Evolutionary conservation across 495 filamentous ascomycete species (phyloP), one percentile per base, ranked within the genome.

Genomic region (Lepidopterella palustris): DNA sequence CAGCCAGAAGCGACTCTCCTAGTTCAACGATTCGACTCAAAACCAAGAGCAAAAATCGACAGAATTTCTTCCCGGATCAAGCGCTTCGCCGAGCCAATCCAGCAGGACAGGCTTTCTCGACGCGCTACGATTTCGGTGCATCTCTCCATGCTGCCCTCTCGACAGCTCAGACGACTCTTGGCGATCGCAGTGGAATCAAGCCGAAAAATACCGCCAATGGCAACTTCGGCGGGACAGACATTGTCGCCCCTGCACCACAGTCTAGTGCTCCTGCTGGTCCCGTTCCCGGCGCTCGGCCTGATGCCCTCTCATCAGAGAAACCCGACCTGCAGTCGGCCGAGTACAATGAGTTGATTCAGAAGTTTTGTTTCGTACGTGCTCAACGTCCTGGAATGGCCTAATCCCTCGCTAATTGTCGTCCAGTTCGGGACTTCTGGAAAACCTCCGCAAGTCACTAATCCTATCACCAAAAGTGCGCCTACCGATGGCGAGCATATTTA

Each of bases 311-410:
- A n/a, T 52, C 62, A 0, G 65, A 68, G 52, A 86, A 88, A 66
- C 87, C 86, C 23, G 79, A 82, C 42, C 77, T 92, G 62, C 80
- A 91, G 24, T 95, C 92, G 24, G 82, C 87, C 39, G 87, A 89
- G 53, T 97, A 97, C 73, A 85, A 90, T 70, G 93, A 98, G 72
- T 79, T 98, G 58, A 83, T 98, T 68, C 88, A 95, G 78, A 95
- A 95, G 75, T 98, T 95, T 76, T 98, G 93, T 80, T 96, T 95
- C 81, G 92, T 96, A 89, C 82, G 91, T 95, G 48, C 64, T 78
- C 71, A 61, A 53, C 66, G 59, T 35, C 53, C 67, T 56, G 60
- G 60, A 53, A 53, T 53, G 31, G 55, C 35, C 58, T 60, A 39
- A 68, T 45, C 47, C 23, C 15, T 47, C 52, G 62, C 58, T 68